Conservation (phyloP, 176 grass and related monocot species). For the Triticum aestivum region IWGSC_CS_RefSeq_v2.1 NC_057800.1:20646041-20646540, state of each 20-base stretch:
- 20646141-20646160: not conserved
- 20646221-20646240: too few species aligned
- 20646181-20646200: not conserved
- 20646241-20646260: too few species aligned
- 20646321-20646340: slow-evolving; percentile 68
- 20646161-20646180: not conserved
- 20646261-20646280: too few species aligned
- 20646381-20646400: slow-evolving; percentile 91
- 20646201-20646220: too few species aligned
- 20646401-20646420: slow-evolving; percentile 93
- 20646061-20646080: slow-evolving; percentile 87
- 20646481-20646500: slow-evolving; percentile 16
- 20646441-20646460: slow-evolving; percentile 26
- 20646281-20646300: not conserved
- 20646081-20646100: slow-evolving; percentile 89
- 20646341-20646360: slow-evolving; percentile 94
- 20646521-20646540: slow-evolving; percentile 94
- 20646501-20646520: slow-evolving; percentile 61
- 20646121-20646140: slow-evolving; percentile 66
- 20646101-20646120: slow-evolving; percentile 95
- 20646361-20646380: slow-evolving; percentile 89
- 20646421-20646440: slow-evolving; percentile 92
- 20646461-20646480: slow-evolving; percentile 25
- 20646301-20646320: slow-evolving; percentile 28
- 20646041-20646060: slow-evolving; percentile 98